These are phyloP conservation scores for Angomonas deanei DNA, from an alignment of 208 protist species.

Conservation along the genomic window DNA sequence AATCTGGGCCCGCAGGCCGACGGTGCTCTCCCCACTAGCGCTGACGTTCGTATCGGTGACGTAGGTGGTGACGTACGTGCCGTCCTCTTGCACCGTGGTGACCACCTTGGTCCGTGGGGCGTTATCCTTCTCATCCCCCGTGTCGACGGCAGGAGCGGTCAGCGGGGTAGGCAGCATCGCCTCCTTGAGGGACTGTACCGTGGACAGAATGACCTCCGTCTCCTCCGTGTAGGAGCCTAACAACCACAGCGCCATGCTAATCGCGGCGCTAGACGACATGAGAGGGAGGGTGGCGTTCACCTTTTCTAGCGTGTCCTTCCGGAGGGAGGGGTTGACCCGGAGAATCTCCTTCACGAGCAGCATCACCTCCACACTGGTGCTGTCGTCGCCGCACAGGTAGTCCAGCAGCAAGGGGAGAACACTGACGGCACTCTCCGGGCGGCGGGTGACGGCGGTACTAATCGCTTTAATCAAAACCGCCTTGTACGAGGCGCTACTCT, in stretches of 20 bases:
- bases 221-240: conserved; percentile 85
- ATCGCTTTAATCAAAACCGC: conserved; percentile 73
- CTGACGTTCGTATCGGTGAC: conserved; percentile 23
- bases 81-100: conserved; percentile 83
- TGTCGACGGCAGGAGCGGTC: conserved; percentile 16
- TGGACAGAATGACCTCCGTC: conserved; percentile 53
- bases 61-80: conserved; percentile 93
- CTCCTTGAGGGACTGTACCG: conserved; percentile 32
- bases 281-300: conserved; percentile 55
- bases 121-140: not conserved
- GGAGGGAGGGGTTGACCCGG: conserved; percentile 84
- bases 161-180: conserved; percentile 54
- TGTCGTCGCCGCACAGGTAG: conserved; percentile 84
- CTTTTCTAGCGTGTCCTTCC: conserved; percentile 45
- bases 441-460: conserved; percentile 86
- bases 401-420: conserved; percentile 93
- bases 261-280: conserved; percentile 54
- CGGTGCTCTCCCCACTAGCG: conserved; percentile 7
- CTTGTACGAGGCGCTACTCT: conserved; percentile 51
- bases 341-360: conserved; percentile 94
- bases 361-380: conserved; percentile 87
- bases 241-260: conserved; percentile 91
- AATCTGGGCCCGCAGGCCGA: conserved; percentile 53
- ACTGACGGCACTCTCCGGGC: conserved; percentile 68
- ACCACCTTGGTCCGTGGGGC: conserved; percentile 38